Evolutionary conservation across 352 stramenopile genomes (phyloP).

Genomic region (Phytophthora fragariae): DNA sequence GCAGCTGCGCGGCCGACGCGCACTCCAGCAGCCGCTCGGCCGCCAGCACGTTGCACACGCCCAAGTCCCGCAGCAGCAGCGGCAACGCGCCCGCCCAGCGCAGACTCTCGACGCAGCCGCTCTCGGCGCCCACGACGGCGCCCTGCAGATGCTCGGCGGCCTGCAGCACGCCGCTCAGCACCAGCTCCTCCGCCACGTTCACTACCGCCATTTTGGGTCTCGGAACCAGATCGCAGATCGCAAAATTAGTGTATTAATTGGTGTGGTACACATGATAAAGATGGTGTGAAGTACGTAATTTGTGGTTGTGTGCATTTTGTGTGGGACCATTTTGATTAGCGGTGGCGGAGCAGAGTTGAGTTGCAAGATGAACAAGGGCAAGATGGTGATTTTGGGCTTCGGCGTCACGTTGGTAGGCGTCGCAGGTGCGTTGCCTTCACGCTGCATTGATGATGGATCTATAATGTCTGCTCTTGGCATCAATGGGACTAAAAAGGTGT

Average conservation of each 20-base stretch:
- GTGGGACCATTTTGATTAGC: conserved; percentile 5
- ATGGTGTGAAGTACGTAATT: not conserved
- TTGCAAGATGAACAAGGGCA: conserved; percentile 38
- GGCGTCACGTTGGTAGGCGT: conserved; percentile 45
- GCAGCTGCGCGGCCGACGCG: conserved; percentile 24
- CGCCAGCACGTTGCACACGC: conserved; percentile 57
- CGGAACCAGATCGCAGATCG: too few species aligned
- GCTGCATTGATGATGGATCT: not conserved
- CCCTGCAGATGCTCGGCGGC: too few species aligned
- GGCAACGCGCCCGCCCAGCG: conserved; percentile 72
- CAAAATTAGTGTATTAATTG: not conserved
- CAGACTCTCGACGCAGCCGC: conserved; percentile 64
- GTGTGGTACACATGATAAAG: conserved; percentile 8
- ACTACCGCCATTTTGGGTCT: conserved; percentile 27
- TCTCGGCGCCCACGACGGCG: conserved; percentile 56
- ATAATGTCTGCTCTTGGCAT: not conserved
- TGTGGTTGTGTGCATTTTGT: not conserved
- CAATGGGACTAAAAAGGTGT: not conserved
- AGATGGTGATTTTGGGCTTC: conserved; percentile 45
- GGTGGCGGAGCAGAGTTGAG: not conserved
- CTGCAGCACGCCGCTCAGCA: conserved; percentile 48
- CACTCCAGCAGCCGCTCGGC: conserved; percentile 49
- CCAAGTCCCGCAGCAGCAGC: conserved; percentile 69
- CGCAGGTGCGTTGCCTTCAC: conserved; percentile 23
- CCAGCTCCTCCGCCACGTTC: conserved; percentile 62